Percentiles rank a stretch among this genome's conserved stretches.
These are phyloP conservation scores for Phialophora verrucosa DNA, from an alignment of 2,329 filamentous ascomycete species.

Conservation along the genomic window DNA sequence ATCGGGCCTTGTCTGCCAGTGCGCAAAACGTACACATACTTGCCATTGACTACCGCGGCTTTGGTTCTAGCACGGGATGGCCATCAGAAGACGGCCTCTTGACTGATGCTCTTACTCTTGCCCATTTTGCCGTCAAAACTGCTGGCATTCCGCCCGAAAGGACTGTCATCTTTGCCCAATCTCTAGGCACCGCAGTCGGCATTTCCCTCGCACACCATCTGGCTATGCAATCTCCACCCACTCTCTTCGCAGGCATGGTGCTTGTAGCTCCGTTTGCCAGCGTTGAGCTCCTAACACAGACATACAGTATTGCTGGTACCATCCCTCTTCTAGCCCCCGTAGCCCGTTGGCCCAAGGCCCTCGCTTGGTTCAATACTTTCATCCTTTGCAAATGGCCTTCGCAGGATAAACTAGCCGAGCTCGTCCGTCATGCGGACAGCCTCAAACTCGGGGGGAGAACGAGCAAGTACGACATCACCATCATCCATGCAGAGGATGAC, in stretches of 20 bases:
- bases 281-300: constrained; percentile 59
- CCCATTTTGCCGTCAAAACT: constrained; percentile 60
- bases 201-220: constrained; percentile 54
- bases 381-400: constrained; percentile 60
- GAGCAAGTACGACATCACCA: constrained; percentile 42
- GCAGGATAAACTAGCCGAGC: constrained; percentile 56
- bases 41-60: constrained; percentile 79
- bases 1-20: constrained; percentile 61
- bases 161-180: constrained; percentile 66
- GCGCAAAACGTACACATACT: constrained; percentile 62
- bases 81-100: constrained; percentile 64
- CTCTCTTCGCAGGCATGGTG: constrained; percentile 61
- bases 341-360: constrained; percentile 53
- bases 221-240: constrained; percentile 50
- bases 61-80: constrained; percentile 69
- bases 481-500: constrained; percentile 48
- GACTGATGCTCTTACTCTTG: constrained; percentile 59
- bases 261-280: constrained; percentile 64
- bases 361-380: constrained; percentile 55
- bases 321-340: constrained; percentile 62
- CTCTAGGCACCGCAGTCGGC: constrained; percentile 62
- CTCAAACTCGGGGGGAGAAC: constrained; percentile 20
- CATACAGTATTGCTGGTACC: constrained; percentile 62
- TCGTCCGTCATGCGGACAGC: constrained; percentile 49
- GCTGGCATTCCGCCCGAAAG: constrained; percentile 60